Evolutionary conservation across 2,329 filamentous ascomycete species (phyloP).

Genomic region (Diaporthe destruens): DNA sequence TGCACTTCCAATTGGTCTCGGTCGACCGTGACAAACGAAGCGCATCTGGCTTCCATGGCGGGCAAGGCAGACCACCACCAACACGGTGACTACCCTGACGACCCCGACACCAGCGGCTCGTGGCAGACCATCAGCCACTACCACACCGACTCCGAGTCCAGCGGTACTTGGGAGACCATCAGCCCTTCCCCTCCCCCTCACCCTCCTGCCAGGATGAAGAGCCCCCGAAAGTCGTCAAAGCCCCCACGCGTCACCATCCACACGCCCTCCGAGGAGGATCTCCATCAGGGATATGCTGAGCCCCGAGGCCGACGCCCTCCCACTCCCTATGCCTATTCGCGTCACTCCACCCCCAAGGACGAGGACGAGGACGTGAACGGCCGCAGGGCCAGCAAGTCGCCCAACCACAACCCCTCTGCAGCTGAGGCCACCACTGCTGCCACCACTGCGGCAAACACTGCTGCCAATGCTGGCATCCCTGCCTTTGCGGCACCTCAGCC

Average conservation of each 20-base stretch:
- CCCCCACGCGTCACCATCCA: constrained; percentile 29
- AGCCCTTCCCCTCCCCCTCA: not conserved
- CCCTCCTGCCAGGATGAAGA: not conserved
- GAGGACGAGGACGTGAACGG: not conserved
- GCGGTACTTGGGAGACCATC: constrained; percentile 21
- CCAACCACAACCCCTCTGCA: not conserved
- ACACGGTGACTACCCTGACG: not conserved
- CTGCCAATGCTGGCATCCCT: constrained; percentile 15
- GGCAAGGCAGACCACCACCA: not conserved
- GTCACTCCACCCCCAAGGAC: constrained; percentile 1
- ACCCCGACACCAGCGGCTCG: constrained; percentile 26
- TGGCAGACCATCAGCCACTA: constrained; percentile 18
- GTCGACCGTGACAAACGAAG: not conserved
- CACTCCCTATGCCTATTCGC: constrained; percentile 1
- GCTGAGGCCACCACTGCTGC: not conserved
- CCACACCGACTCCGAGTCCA: constrained; percentile 28
- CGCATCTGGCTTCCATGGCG: constrained; percentile 35
- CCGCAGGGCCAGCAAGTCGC: not conserved
- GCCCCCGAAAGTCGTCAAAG: constrained; percentile 8
- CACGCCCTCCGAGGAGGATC: constrained; percentile 35
- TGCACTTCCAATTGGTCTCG: not conserved
- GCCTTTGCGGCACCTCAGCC: constrained; percentile 19
- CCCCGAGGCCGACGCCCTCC: constrained; percentile 10
- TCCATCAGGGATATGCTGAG: not conserved
- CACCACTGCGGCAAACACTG: not conserved